Percentiles rank a stretch among this genome's conserved stretches.
Conservation (phyloP, 2,329 filamentous ascomycete species). For the Neospermospora avenae region DNA sequence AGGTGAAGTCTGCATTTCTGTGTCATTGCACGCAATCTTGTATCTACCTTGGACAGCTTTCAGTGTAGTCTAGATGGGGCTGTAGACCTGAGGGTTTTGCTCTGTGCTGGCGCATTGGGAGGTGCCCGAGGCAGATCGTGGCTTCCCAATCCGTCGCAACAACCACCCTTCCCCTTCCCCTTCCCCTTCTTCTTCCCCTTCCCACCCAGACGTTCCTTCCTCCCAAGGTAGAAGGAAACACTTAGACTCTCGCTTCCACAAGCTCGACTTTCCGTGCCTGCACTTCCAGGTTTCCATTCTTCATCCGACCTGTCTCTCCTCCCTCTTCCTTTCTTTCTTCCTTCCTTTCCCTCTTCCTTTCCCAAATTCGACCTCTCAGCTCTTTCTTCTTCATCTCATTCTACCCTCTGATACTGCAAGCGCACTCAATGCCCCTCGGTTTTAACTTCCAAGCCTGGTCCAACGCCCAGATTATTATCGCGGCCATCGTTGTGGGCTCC, state of each 20-base stretch:
- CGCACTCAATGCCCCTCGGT: conserved; percentile 2
- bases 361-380: not conserved
- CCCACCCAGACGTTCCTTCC: too few species aligned
- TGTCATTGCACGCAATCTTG: too few species aligned
- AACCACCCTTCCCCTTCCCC: not conserved
- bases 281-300: not conserved
- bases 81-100: too few species aligned
- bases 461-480: not conserved
- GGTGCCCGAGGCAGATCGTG: not conserved
- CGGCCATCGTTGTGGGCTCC: conserved; percentile 1
- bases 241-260: not conserved
- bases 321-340: not conserved
- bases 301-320: not conserved
- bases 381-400: not conserved
- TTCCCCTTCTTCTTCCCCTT: too few species aligned
- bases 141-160: not conserved
- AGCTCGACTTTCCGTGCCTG: not conserved
- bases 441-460: conserved; percentile 1
- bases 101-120: not conserved
- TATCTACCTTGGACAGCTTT: too few species aligned
- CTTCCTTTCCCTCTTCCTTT: not conserved
- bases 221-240: not conserved
- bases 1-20: too few species aligned
- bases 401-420: not conserved
- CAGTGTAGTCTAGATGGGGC: too few species aligned